Base-by-base conservation (phyloP, 495 filamentous ascomycete species). In the Tuber brumale region DNA sequence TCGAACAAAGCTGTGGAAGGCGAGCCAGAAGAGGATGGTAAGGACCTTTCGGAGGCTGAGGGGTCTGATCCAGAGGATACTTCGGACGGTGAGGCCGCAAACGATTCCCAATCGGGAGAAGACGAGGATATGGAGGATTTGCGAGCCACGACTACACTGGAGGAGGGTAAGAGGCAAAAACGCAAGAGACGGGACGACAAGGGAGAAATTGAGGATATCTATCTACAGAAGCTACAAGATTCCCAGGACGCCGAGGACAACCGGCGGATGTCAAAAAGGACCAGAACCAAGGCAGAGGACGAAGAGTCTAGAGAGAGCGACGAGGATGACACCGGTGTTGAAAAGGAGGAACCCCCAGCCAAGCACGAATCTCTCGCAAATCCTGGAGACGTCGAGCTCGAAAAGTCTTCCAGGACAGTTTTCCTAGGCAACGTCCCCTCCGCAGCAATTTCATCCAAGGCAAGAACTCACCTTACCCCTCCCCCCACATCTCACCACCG, bases 371-470 rank as follows among this genome's bases (percentile, higher is more conserved):
- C 86, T 21, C 72, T 88, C 27, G 73, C 84, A 35, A 83, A 84
- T 7, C 75, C 83, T 23, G 82, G 83, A 71, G 85, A 87, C 31
- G 80, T 84, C 4, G 93, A 96, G 76, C 75, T 96, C 0, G 92
- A 95, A 57, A 97, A 97, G 84, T 93, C 95, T 23, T 89, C 89
- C 75, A 91, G 95, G 35, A 98, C 96, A 5, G 89, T 99, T 69
- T 99, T 97, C 84, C 86, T 99, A 42, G 92, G 92, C 77, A 99
- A 99, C 80, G 92, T 98, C 42, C 94, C 94, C 9, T 91, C 87
- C 21, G 83, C 89, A 70, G 93, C 93, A 18, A 92, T 98, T 78
- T 92, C 89, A 46, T 95, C 92, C 7, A 94, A 94, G 80, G 83
- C 85, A 90, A 66, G 83, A 82, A 3, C 89, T 89, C n/a, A 89